phyloP scores from a whole-genome alignment of 345 rosid genomes.

The Corymbia maculata region DNA sequence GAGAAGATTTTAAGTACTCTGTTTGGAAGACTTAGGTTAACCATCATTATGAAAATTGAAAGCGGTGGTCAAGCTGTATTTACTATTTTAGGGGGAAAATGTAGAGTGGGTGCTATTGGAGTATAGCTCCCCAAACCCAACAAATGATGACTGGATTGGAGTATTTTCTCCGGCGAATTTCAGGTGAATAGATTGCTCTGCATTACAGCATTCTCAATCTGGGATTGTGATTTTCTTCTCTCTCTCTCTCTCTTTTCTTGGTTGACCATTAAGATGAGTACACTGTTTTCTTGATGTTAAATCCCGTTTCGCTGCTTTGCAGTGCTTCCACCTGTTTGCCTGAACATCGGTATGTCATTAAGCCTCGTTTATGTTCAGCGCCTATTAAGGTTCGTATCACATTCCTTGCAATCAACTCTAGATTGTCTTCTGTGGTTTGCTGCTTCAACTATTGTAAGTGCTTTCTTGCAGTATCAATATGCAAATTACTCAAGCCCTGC shows the following conservation, averaged over 20 bases:
- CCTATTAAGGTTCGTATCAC: constrained; percentile 60
- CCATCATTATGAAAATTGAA: neutral
- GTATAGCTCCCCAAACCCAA: constrained; percentile 27
- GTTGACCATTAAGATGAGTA: neutral
- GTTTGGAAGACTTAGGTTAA: neutral
- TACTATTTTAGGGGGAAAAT: constrained; percentile 53
- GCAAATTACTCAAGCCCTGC: constrained; percentile 27
- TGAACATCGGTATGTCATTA: constrained; percentile 27
- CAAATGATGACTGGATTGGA: constrained; percentile 66
- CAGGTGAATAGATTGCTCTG: constrained; percentile 23
- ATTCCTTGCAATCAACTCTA: neutral
- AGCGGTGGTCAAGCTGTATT: neutral
- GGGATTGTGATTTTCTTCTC: neutral
- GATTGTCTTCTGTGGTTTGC: neutral
- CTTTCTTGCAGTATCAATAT: constrained; percentile 46
- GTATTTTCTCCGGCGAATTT: constrained; percentile 80
- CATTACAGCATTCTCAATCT: neutral
- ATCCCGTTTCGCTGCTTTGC: neutral
- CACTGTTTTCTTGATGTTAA: neutral
- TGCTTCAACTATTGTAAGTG: neutral
- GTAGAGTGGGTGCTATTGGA: constrained; percentile 53
- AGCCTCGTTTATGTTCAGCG: constrained; percentile 64
- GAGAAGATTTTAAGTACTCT: neutral
- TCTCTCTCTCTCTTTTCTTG: accelerated
- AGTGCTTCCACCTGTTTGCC: constrained; percentile 48